A percentile compares a stretch with the other conserved stretches of the same genome.
Conservation (phyloP, 1,139 yeast genomes). For the Martiniozyma asiatica region DNA sequence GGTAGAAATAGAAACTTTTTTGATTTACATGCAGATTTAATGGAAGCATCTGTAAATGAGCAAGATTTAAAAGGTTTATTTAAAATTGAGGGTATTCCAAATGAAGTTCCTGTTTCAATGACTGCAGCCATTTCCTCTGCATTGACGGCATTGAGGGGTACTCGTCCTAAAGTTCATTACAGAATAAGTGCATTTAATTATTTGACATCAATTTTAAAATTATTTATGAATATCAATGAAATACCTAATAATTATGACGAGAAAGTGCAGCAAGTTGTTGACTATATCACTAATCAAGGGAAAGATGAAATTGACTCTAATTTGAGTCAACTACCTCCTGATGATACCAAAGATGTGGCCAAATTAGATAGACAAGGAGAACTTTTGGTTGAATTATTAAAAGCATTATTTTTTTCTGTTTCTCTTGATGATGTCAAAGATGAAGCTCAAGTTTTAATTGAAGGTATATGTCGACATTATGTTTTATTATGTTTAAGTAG, state of each 20-base stretch:
- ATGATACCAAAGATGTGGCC: slow-evolving; percentile 35
- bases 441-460: slow-evolving; percentile 51
- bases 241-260: slow-evolving; percentile 46
- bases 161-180: slow-evolving; percentile 52
- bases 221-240: slow-evolving; percentile 56
- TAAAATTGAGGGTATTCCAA: slow-evolving; percentile 56
- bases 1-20: slow-evolving; percentile 87
- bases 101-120: slow-evolving; percentile 55
- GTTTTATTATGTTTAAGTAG: slow-evolving; percentile 67
- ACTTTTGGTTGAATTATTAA: slow-evolving; percentile 47
- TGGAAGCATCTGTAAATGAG: slow-evolving; percentile 43
- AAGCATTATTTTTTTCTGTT: slow-evolving; percentile 61
- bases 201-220: slow-evolving; percentile 50
- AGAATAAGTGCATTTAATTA: slow-evolving; percentile 69
- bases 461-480: slow-evolving; percentile 67
- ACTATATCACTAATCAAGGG: slow-evolving; percentile 25
- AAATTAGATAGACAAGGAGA: slow-evolving; percentile 50
- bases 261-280: slow-evolving; percentile 36
- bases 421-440: slow-evolving; percentile 65
- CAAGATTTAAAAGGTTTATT: slow-evolving; percentile 62
- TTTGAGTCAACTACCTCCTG: slow-evolving; percentile 27
- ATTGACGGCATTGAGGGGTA: slow-evolving; percentile 51
- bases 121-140: slow-evolving; percentile 82
- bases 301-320: slow-evolving; percentile 13
- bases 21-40: slow-evolving; percentile 58